phyloP scores from a whole-genome alignment of 352 stramenopile species.

The Globisporangium abappressorium region DNA sequence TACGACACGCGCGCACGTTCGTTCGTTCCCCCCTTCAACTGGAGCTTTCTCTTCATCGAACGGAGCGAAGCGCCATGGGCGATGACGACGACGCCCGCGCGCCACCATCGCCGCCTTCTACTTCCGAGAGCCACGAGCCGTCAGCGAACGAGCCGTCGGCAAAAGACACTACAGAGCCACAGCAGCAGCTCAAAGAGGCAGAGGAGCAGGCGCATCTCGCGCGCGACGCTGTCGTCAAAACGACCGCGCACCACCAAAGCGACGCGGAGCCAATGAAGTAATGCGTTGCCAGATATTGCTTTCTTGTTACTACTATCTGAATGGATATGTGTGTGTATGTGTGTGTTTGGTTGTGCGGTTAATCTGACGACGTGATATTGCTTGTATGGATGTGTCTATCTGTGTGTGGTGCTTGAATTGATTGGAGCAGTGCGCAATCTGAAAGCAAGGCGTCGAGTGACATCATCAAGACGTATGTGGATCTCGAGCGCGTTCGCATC shows the following conservation, averaged over 20 bases:
- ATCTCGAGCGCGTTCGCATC: conserved; percentile 36
- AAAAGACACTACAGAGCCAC: neutral
- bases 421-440: neutral
- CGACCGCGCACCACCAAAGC: conserved; percentile 3
- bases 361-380: neutral
- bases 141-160: neutral
- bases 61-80: neutral
- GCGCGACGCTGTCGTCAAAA: neutral
- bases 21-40: conserved; percentile 13
- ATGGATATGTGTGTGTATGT: neutral
- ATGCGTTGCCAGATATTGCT: neutral
- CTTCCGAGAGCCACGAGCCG: neutral
- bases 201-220: neutral
- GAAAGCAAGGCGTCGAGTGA: neutral
- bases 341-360: neutral
- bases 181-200: neutral
- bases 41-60: conserved; percentile 10
- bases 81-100: conserved; percentile 2
- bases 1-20: neutral
- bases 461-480: conserved; percentile 12
- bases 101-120: too few relatives aligned
- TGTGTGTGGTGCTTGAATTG: neutral
- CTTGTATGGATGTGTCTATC: neutral
- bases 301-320: neutral
- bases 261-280: neutral